Evolutionary conservation across 2,329 filamentous ascomycete species (phyloP).

Genomic region (Botryosphaeria dothidea): DNA sequence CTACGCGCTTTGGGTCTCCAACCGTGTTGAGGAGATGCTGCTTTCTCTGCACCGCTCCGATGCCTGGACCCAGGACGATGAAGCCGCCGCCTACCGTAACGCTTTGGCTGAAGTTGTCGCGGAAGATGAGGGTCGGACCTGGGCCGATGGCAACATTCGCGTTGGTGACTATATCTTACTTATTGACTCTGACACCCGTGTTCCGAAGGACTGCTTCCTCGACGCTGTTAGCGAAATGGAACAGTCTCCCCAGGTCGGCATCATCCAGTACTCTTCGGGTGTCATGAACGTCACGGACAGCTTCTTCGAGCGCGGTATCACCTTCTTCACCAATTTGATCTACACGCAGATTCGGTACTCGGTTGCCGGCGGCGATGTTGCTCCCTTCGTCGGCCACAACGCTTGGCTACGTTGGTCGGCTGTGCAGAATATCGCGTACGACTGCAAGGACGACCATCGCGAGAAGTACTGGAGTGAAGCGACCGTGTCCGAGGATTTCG

Average conservation of each 20-base stretch:
- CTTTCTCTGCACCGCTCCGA: constrained; percentile 55
- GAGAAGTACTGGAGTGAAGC: constrained; percentile 82
- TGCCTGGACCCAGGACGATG: constrained; percentile 57
- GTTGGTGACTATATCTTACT: constrained; percentile 66
- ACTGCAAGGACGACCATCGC: constrained; percentile 65
- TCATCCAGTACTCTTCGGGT: constrained; percentile 66
- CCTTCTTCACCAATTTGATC: constrained; percentile 61
- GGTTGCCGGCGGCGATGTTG: constrained; percentile 75
- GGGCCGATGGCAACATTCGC: constrained; percentile 63
- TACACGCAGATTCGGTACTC: constrained; percentile 76
- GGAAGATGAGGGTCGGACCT: constrained; percentile 56
- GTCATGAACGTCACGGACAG: constrained; percentile 67
- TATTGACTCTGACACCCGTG: constrained; percentile 69
- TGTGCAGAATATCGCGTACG: constrained; percentile 71
- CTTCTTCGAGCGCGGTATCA: constrained; percentile 53
- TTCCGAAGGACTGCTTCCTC: constrained; percentile 67
- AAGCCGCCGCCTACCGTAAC: constrained; percentile 50
- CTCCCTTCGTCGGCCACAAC: constrained; percentile 80
- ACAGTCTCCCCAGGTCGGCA: constrained; percentile 67
- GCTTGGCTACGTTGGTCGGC: constrained; percentile 75
- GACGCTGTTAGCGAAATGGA: constrained; percentile 74
- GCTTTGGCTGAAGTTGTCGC: constrained; percentile 53
- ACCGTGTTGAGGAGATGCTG: constrained; percentile 70
- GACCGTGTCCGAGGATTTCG: constrained; percentile 79
- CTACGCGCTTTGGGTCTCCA: constrained; percentile 64